A percentile compares a stretch with the other conserved stretches of the same genome.
phyloP scores from a whole-genome alignment of 192 early-diverging fungal species.

The Dimargaris cristalligena region DNA sequence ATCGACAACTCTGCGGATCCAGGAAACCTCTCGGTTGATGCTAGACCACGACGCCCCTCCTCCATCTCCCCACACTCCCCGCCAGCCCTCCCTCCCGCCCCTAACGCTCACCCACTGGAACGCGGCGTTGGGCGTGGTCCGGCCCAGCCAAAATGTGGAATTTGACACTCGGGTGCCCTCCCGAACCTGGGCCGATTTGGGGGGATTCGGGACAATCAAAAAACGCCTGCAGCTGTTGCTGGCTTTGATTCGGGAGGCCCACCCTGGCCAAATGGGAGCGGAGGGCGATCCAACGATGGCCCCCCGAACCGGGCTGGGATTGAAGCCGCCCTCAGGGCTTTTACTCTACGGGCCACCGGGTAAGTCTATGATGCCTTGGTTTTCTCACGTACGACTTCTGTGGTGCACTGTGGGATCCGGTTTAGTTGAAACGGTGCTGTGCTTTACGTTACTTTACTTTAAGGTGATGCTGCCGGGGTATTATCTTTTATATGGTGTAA shows the following conservation, averaged over 20 bases:
- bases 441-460: background rate
- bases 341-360: constrained; percentile 83
- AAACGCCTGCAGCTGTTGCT: constrained; percentile 37
- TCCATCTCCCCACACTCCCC: background rate
- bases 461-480: background rate
- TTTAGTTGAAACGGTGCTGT: no score
- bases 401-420: no score
- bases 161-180: constrained; percentile 36
- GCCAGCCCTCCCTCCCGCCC: background rate
- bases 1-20: background rate
- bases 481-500: background rate
- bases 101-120: background rate
- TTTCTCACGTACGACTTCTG: no score
- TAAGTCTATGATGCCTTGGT: constrained; percentile 11
- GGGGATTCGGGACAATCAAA: constrained; percentile 55
- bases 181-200: constrained; percentile 42
- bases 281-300: background rate
- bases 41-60: no score
- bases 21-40: background rate
- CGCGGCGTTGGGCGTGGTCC: constrained; percentile 30
- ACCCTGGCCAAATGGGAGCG: constrained; percentile 28
- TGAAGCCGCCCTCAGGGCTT: constrained; percentile 62
- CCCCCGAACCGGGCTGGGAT: constrained; percentile 33
- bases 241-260: constrained; percentile 34
- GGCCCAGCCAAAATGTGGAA: constrained; percentile 45